Percentiles rank a stretch among this genome's conserved stretches.
Conservation (phyloP, 2,329 filamentous ascomycete species). For the Microcyclospora pomicola region DNA sequence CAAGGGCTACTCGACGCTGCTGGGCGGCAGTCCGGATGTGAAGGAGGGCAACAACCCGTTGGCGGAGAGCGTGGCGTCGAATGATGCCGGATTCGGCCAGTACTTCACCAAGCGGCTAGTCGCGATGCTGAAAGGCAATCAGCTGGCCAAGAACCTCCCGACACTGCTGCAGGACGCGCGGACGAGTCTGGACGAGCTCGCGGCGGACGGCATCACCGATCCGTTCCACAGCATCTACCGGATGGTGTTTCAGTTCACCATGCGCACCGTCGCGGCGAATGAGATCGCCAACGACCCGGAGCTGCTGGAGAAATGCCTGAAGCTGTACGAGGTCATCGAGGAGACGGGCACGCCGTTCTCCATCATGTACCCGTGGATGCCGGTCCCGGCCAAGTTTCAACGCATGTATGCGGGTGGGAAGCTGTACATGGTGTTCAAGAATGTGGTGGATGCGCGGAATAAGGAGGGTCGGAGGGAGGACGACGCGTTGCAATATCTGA, state of each 20-base stretch:
- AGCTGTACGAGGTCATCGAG: conserved; percentile 37
- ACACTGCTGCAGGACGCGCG: conserved; percentile 32
- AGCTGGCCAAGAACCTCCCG: conserved; percentile 23
- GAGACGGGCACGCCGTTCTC: conserved; percentile 27
- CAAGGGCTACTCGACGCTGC: conserved; percentile 27
- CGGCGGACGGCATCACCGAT: conserved; percentile 29
- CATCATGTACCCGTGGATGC: conserved; percentile 42
- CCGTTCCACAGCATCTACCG: conserved; percentile 42
- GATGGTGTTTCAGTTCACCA: conserved; percentile 43
- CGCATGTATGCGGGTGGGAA: conserved; percentile 33
- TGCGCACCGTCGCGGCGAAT: conserved; percentile 39
- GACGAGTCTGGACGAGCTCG: conserved; percentile 26
- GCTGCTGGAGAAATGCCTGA: conserved; percentile 30
- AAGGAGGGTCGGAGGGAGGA: conserved; percentile 29
- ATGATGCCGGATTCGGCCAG: conserved; percentile 8
- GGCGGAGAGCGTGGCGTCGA: conserved; percentile 7
- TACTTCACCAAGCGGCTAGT: conserved; percentile 17
- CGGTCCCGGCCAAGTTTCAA: conserved; percentile 30
- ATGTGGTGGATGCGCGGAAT: conserved; percentile 34
- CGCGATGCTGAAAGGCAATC: conserved; percentile 15
- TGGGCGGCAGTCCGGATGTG: conserved; percentile 19
- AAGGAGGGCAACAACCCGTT: conserved; percentile 12
- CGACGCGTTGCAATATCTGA: conserved; percentile 40
- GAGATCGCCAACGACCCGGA: conserved; percentile 38
- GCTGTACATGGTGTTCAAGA: conserved; percentile 37